These are phyloP conservation scores for Lentinula lateritia DNA, from an alignment of 768 basidiomycete genomes.

Conservation along the genomic window DNA sequence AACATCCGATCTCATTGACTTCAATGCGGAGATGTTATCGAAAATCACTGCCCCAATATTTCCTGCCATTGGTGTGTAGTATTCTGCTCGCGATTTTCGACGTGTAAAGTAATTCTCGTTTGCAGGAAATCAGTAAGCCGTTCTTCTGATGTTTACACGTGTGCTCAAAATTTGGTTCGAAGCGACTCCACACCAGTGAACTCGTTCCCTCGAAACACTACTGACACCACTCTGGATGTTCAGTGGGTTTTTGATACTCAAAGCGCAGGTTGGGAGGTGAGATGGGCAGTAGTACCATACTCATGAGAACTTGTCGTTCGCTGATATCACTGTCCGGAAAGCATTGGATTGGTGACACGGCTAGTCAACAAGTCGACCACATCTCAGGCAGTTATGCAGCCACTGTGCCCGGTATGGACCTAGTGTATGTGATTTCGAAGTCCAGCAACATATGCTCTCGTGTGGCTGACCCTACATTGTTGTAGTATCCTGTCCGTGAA, in stretches of 20 bases:
- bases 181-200: slow-evolving; percentile 37
- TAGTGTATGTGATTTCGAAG: slow-evolving; percentile 15
- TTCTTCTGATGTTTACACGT: not conserved
- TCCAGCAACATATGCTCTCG: not conserved
- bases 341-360: slow-evolving; percentile 27
- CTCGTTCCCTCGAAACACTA: slow-evolving; percentile 30
- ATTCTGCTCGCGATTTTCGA: not conserved
- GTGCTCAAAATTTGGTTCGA: not conserved
- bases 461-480: not conserved
- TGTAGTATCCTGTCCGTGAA: slow-evolving; percentile 34
- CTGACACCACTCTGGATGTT: slow-evolving; percentile 14
- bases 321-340: not conserved
- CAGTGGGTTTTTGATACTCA: slow-evolving; percentile 30
- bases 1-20: slow-evolving; percentile 22
- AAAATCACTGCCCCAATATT: slow-evolving; percentile 21
- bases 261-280: slow-evolving; percentile 17
- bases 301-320: not conserved
- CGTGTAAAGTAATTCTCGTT: not conserved
- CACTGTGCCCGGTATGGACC: slow-evolving; percentile 23
- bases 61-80: slow-evolving; percentile 21
- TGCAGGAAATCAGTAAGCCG: slow-evolving; percentile 19
- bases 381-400: slow-evolving; percentile 29
- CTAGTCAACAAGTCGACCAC: slow-evolving; percentile 20
- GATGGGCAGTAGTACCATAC: not conserved
- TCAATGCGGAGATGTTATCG: slow-evolving; percentile 21